A percentile compares a stretch with the other conserved stretches of the same genome.
Conservation (phyloP, 768 basidiomycete genomes). For the Kwoniella dejecticola region DNA sequence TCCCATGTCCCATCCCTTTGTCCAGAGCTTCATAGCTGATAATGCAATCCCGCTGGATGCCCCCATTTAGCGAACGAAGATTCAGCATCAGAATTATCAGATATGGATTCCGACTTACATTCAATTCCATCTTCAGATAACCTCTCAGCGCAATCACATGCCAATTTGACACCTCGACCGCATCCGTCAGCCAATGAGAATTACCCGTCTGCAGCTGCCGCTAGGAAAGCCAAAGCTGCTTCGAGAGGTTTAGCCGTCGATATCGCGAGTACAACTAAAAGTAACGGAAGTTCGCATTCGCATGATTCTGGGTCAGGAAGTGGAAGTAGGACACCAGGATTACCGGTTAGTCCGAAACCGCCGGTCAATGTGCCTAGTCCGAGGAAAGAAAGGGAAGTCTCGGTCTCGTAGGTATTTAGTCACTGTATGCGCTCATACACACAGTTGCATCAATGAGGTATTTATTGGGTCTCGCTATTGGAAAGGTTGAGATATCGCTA, state of each 20-base stretch:
- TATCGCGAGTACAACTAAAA: neutral
- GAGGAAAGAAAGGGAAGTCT: slow-evolving; percentile 6
- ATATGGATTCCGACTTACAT: slow-evolving; percentile 19
- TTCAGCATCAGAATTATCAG: slow-evolving; percentile 24
- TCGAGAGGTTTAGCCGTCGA: slow-evolving; percentile 14
- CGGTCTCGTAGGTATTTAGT: neutral
- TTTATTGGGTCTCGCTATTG: no score
- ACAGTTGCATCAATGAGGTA: no score
- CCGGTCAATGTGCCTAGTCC: neutral
- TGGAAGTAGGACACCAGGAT: slow-evolving; percentile 4
- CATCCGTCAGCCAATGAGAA: neutral
- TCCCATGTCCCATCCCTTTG: neutral
- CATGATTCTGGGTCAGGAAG: neutral
- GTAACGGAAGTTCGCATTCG: neutral
- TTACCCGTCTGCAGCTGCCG: slow-evolving; percentile 17
- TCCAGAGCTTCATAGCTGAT: no score
- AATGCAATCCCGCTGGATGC: neutral
- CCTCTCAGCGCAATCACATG: slow-evolving; percentile 1
- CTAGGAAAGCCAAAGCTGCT: slow-evolving; percentile 19
- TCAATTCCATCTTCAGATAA: slow-evolving; percentile 11
- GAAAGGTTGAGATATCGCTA: no score
- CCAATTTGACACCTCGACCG: neutral
- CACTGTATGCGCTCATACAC: no score
- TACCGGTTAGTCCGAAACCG: slow-evolving; percentile 21
- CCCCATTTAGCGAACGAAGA: slow-evolving; percentile 18